Percentiles rank a stretch among this genome's conserved stretches.
phyloP scores from a whole-genome alignment of 176 grass and related monocot species.

The Oryza meyeriana region DNA sequence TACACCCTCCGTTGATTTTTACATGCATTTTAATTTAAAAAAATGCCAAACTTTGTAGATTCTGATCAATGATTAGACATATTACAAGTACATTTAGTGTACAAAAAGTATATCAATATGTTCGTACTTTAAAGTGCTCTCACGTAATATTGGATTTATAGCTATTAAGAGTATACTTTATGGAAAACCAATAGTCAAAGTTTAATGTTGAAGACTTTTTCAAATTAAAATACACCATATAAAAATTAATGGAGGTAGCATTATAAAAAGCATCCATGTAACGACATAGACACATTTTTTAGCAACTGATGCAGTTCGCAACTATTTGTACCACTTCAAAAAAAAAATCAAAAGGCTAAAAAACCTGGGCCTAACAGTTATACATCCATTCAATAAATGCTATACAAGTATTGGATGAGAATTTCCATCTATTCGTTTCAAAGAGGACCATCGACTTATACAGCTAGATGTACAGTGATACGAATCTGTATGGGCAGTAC shows the following conservation, averaged over 20 bases:
- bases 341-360: not conserved
- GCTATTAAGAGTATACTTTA: not conserved
- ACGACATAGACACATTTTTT: not conserved
- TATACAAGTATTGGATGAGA: not conserved
- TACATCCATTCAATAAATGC: not conserved
- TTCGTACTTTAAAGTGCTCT: not conserved
- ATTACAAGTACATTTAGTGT: not conserved
- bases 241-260: not conserved
- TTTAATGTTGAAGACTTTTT: not conserved
- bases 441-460: not conserved
- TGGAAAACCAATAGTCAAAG: not conserved
- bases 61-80: not conserved
- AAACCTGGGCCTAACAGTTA: not conserved
- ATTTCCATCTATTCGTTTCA: conserved; percentile 3
- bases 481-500: not conserved
- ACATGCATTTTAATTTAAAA: not conserved
- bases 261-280: not conserved
- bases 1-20: not conserved
- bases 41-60: not conserved
- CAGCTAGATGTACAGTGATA: not conserved
- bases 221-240: not conserved
- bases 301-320: not conserved
- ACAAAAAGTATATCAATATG: not conserved
- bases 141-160: not conserved
- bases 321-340: not conserved